phyloP scores from a whole-genome alignment of 371 early-diverging fungal genomes.

The Apophysomyces variabilis region DNA sequence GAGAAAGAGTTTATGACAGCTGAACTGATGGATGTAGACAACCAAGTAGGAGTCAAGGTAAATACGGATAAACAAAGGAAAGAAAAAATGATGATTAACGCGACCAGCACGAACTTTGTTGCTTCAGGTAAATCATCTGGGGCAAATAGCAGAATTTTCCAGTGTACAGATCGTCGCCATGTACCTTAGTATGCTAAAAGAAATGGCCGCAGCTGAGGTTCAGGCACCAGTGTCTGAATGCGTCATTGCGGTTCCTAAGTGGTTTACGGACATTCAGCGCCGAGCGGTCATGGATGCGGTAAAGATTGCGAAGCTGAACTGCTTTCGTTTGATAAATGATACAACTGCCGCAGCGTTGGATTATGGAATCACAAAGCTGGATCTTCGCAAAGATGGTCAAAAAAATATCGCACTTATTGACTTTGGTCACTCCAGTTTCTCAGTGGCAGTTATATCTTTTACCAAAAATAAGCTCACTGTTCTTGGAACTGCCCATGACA shows the following conservation, averaged over 20 bases:
- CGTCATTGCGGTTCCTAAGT: conserved; percentile 91
- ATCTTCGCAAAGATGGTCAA: conserved; percentile 91
- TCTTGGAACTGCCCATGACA: conserved; percentile 86
- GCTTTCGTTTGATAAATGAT: conserved; percentile 89
- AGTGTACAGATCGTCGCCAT: conserved; percentile 87
- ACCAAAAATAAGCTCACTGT: conserved; percentile 91
- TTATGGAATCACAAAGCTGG: conserved; percentile 95
- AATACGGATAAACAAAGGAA: conserved; percentile 3
- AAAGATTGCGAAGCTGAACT: conserved; percentile 87
- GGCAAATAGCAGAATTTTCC: conserved; percentile 74
- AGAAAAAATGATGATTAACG: not conserved
- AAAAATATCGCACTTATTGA: conserved; percentile 91
- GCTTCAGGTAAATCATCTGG: conserved; percentile 70
- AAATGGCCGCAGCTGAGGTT: conserved; percentile 81
- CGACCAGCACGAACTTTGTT: not conserved
- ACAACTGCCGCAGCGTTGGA: conserved; percentile 91
- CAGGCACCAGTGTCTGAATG: conserved; percentile 84
- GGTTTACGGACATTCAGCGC: conserved; percentile 93
- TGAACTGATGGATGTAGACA: conserved; percentile 76
- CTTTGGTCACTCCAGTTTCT: conserved; percentile 89
- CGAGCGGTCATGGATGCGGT: conserved; percentile 87
- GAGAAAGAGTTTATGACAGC: conserved; percentile 83
- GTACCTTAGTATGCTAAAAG: conserved; percentile 89
- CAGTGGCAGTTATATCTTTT: conserved; percentile 87
- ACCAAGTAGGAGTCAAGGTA: conserved; percentile 83